Base-by-base conservation (phyloP, 345 rosid genomes). In the Salix exigua region DNA sequence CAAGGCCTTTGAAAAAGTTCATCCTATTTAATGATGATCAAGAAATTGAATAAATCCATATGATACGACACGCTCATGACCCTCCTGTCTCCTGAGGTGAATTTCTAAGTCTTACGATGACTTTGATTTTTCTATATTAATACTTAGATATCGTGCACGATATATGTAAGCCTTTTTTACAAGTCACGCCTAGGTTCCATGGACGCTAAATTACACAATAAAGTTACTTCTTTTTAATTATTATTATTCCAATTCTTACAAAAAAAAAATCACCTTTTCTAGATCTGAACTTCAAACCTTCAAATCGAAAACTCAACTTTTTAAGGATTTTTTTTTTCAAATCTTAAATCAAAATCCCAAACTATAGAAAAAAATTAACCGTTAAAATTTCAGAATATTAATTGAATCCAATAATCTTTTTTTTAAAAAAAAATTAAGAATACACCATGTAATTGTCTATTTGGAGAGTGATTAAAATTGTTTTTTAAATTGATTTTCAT, bases 401-500 rank as follows among this genome's bases (percentile, higher is more conserved):
- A 40, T 40, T 11, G 44, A 40, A 40, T 40, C 3, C 4, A 40
- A 40, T 10, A 11, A 9, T 40, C 12, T 40, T 10, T 40, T 40
- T 10, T 2, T 31, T 31, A 30, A 31, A 31, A 31, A 31, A 1
- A 40, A 40, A 10, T 8, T 40, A 40, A 40, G 44, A 40, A 10
- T 10, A 10, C 13, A 40, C 13, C 13, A 10, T 40, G 44, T 33
- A 33, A 33, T 4, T 33, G 37, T 4, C 37, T 33, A 4, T 33
- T 33, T 33, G 0, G 6, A 33, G 35, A 0, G 6, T 33, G 35
- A 4, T 33, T 33, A 33, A 5, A 1, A 5, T 33, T 33, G 6
- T 33, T 33, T 0, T 33, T 31, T 0, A 4, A 31, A 31, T 0
- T 31, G 4, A 0, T 31, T 33, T 33, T 33, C 1, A 4, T 33